Evolutionary conservation across 179 eudicot species (phyloP).

Genomic region (Spinacia oleracea): DNA sequence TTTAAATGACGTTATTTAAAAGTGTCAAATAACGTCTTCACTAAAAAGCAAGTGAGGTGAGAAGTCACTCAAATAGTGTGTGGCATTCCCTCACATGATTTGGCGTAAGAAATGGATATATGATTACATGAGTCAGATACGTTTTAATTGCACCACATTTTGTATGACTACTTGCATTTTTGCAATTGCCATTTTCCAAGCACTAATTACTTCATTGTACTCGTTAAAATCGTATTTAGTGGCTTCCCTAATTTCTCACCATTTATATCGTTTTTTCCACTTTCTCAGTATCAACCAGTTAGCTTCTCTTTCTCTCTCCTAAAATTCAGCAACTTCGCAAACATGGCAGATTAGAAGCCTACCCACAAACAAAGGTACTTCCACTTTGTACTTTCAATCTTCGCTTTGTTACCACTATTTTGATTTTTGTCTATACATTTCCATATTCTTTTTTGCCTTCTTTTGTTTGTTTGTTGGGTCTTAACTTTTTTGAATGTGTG

Average conservation of each 20-base stretch:
- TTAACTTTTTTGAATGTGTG: background rate
- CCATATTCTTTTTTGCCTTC: background rate
- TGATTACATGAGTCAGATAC: background rate
- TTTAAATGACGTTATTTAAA: too few species aligned
- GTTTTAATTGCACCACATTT: background rate
- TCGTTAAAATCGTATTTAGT: too few species aligned
- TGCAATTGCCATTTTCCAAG: background rate
- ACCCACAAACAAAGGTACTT: background rate
- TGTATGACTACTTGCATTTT: too few species aligned
- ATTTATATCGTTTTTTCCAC: too few species aligned
- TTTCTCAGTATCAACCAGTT: too few species aligned
- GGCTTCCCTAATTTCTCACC: background rate
- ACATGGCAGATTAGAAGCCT: background rate
- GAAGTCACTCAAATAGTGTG: too few species aligned
- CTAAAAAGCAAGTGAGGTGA: too few species aligned
- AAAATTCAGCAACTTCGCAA: background rate
- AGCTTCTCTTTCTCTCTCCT: background rate
- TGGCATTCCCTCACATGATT: too few species aligned
- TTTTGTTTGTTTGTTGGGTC: background rate
- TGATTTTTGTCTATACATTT: background rate
- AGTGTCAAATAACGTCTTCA: too few species aligned
- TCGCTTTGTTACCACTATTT: background rate
- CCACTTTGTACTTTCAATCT: background rate
- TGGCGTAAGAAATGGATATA: too few species aligned
- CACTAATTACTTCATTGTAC: too few species aligned